Conservation (phyloP, 306 rosid species). For the Betula pendula region DNA sequence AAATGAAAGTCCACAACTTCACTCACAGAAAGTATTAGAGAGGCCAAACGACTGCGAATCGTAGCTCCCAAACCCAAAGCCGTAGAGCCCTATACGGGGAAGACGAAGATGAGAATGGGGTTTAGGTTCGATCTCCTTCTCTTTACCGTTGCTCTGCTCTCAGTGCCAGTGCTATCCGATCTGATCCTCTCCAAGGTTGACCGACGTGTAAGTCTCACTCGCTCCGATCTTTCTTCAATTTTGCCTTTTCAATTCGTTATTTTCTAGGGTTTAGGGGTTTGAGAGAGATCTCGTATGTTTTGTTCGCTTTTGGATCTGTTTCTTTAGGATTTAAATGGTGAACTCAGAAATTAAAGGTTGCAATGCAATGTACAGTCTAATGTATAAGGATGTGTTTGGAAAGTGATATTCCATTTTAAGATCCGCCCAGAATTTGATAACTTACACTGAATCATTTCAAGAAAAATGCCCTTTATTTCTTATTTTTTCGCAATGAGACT, state of each 20-base stretch:
- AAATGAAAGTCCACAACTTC: neutral
- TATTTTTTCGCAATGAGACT: neutral
- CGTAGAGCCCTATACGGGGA: neutral
- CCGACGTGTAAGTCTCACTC: conserved; percentile 76
- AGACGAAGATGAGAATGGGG: conserved; percentile 15
- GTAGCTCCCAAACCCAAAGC: neutral
- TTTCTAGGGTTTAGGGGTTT: neutral
- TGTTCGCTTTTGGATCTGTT: neutral
- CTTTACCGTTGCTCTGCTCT: conserved; percentile 43
- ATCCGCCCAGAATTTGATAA: neutral
- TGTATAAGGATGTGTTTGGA: neutral
- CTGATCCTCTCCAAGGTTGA: conserved; percentile 87
- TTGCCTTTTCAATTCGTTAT: neutral
- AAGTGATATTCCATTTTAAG: neutral
- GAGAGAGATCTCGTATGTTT: neutral
- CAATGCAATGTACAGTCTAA: neutral
- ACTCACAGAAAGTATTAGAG: neutral
- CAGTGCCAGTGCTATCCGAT: conserved; percentile 69
- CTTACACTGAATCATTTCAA: neutral
- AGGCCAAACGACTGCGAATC: neutral
- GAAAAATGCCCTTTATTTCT: neutral
- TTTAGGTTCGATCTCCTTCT: conserved; percentile 49
- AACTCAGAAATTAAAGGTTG: neutral
- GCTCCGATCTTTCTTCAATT: neutral
- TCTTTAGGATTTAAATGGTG: neutral